These are phyloP conservation scores for Abelmoschus esculentus DNA, from an alignment of 345 rosid species.

Conservation along the genomic window DNA sequence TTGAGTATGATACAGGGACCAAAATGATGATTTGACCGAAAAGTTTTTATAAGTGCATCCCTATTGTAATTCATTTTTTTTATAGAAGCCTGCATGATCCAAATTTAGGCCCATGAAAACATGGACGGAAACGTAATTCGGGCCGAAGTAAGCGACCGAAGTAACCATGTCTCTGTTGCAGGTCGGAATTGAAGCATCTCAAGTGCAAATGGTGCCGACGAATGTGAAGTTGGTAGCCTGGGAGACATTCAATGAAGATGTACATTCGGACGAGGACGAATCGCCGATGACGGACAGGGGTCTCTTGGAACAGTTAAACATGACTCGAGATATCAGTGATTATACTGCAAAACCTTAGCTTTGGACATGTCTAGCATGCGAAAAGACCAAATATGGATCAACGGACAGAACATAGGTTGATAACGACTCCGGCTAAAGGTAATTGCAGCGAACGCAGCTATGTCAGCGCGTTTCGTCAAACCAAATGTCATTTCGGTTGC, in stretches of 20 bases:
- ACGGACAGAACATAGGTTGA: constrained; percentile 33
- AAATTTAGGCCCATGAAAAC: too few relatives aligned
- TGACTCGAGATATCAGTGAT: constrained; percentile 57
- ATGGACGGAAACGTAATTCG: too few relatives aligned
- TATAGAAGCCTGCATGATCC: too few relatives aligned
- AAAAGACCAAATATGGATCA: constrained; percentile 88
- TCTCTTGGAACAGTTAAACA: constrained; percentile 54
- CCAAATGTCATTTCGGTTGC: too few relatives aligned
- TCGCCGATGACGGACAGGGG: constrained; percentile 33
- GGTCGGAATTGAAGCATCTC: constrained; percentile 36
- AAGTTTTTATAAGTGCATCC: too few relatives aligned
- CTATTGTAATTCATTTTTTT: too few relatives aligned
- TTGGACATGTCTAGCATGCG: constrained; percentile 84
- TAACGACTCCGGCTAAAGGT: too few relatives aligned
- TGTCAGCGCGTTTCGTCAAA: too few relatives aligned
- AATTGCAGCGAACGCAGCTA: too few relatives aligned
- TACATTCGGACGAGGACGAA: constrained; percentile 27
- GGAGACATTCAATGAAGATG: constrained; percentile 48
- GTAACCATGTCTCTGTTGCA: constrained; percentile 12
- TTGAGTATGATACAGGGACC: too few relatives aligned
- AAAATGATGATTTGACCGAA: too few relatives aligned
- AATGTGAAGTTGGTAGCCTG: constrained; percentile 26
- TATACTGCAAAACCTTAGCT: constrained; percentile 42
- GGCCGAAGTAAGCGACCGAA: too few relatives aligned
- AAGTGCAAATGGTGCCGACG: constrained; percentile 31